phyloP scores from a whole-genome alignment of 1,139 yeast genomes.

The Pichia sp. region DNA sequence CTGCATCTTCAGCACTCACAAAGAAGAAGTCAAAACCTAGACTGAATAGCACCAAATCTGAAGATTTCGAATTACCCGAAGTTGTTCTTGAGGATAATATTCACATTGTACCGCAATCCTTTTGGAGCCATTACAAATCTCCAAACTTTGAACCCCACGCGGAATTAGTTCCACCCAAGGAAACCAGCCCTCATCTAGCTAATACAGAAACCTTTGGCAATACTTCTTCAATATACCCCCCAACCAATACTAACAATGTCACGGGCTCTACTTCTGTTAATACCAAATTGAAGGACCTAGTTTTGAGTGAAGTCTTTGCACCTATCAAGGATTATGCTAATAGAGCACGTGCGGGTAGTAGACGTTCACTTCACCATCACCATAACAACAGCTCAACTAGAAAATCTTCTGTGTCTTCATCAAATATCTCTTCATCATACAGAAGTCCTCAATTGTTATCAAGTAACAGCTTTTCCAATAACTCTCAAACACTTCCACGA shows the following conservation, averaged over 20 bases:
- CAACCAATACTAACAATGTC: slow-evolving; percentile 17
- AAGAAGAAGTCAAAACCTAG: slow-evolving; percentile 2
- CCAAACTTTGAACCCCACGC: slow-evolving; percentile 29
- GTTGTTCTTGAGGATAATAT: slow-evolving; percentile 83
- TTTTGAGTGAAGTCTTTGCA: slow-evolving; percentile 64
- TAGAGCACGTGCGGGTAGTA: slow-evolving; percentile 12
- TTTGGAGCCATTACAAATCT: slow-evolving; percentile 58
- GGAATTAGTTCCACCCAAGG: neutral
- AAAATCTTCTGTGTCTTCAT: slow-evolving; percentile 8
- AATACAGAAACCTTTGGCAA: neutral
- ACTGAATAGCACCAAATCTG: slow-evolving; percentile 1
- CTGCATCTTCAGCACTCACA: too few species aligned
- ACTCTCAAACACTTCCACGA: slow-evolving; percentile 1
- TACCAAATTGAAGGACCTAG: slow-evolving; percentile 56
- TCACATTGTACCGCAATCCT: slow-evolving; percentile 78
- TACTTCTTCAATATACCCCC: slow-evolving; percentile 2
- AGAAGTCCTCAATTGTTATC: too few species aligned
- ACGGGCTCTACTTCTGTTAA: slow-evolving; percentile 63
- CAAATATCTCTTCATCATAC: slow-evolving; percentile 7
- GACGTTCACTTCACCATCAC: slow-evolving; percentile 4
- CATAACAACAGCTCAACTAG: neutral
- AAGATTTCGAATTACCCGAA: slow-evolving; percentile 40
- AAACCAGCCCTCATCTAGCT: too few species aligned
- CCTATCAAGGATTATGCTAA: slow-evolving; percentile 33
- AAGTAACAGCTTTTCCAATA: too few species aligned